These are phyloP conservation scores for Microcos paniculata DNA, from an alignment of 345 rosid genomes.

Conservation along the genomic window DNA sequence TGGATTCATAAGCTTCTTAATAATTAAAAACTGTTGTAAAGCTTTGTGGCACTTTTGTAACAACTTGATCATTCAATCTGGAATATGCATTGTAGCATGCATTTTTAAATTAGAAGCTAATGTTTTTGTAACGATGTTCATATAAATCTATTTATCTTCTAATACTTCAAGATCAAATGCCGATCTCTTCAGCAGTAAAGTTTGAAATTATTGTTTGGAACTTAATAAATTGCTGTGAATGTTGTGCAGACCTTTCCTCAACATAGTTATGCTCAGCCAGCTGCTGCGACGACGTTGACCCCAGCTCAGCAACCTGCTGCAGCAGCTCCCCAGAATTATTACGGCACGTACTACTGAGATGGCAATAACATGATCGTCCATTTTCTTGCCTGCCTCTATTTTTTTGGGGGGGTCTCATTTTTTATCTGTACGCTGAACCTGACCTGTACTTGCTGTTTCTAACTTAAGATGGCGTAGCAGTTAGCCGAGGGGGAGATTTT, in stretches of 20 bases:
- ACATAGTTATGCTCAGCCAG: conserved; percentile 64
- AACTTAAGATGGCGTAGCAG: background rate
- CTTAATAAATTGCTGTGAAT: conserved; percentile 15
- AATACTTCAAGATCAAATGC: too few relatives aligned
- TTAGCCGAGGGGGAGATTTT: background rate
- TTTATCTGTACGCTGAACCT: background rate
- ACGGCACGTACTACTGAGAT: conserved; percentile 54
- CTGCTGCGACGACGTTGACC: conserved; percentile 41
- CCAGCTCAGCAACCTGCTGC: conserved; percentile 59
- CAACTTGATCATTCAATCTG: too few relatives aligned
- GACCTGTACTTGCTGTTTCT: background rate
- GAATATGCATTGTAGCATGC: background rate
- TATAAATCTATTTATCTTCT: background rate
- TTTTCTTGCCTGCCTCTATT: background rate
- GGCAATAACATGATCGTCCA: background rate
- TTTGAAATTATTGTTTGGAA: background rate
- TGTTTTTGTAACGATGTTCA: background rate
- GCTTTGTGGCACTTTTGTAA: conserved; percentile 4
- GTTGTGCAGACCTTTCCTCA: conserved; percentile 43
- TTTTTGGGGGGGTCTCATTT: background rate
- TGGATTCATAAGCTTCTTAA: background rate
- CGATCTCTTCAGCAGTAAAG: background rate
- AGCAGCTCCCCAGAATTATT: conserved; percentile 60
- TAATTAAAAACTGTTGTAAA: background rate
- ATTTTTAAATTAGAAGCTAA: background rate